Percentiles rank a stretch among this genome's conserved stretches.
Evolutionary conservation across 768 basidiomycete genomes (phyloP).

Genomic region (Psilocybe tampanensis): DNA sequence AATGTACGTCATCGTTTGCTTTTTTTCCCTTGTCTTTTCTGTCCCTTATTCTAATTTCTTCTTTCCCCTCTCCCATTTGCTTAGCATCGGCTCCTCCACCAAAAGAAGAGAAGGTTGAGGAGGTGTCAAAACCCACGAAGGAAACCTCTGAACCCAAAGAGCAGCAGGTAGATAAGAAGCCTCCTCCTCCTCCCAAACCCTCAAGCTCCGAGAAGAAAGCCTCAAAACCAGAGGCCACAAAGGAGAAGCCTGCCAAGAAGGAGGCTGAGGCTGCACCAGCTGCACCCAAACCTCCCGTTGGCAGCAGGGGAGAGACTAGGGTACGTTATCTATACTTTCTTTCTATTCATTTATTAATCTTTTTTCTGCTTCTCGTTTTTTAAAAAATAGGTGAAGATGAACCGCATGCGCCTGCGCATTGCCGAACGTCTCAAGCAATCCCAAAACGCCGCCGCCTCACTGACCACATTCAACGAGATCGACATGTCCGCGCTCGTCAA

Average conservation of each 20-base stretch:
- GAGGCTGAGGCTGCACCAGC: slow-evolving; percentile 28
- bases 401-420: slow-evolving; percentile 96
- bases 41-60: not conserved
- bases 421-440: slow-evolving; percentile 98
- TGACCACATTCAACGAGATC: slow-evolving; percentile 99
- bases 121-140: slow-evolving; percentile 19
- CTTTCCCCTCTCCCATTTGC: slow-evolving; percentile 16
- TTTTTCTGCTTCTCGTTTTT: not conserved
- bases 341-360: not conserved
- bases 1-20: slow-evolving; percentile 36
- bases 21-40: not conserved
- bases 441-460: slow-evolving; percentile 93
- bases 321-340: slow-evolving; percentile 41
- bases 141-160: slow-evolving; percentile 48
- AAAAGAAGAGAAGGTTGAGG: slow-evolving; percentile 31
- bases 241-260: slow-evolving; percentile 31
- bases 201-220: slow-evolving; percentile 34
- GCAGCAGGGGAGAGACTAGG: slow-evolving; percentile 81
- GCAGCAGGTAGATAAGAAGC: slow-evolving; percentile 49
- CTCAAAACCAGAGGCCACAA: slow-evolving; percentile 34
- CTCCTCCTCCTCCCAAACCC: slow-evolving; percentile 47
- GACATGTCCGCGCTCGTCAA: slow-evolving; percentile 97
- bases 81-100: slow-evolving; percentile 32
- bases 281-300: slow-evolving; percentile 36
- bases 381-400: slow-evolving; percentile 99